Base-by-base conservation (phyloP, 148 eudicot genomes). In the Camellia granthamiana region DNA sequence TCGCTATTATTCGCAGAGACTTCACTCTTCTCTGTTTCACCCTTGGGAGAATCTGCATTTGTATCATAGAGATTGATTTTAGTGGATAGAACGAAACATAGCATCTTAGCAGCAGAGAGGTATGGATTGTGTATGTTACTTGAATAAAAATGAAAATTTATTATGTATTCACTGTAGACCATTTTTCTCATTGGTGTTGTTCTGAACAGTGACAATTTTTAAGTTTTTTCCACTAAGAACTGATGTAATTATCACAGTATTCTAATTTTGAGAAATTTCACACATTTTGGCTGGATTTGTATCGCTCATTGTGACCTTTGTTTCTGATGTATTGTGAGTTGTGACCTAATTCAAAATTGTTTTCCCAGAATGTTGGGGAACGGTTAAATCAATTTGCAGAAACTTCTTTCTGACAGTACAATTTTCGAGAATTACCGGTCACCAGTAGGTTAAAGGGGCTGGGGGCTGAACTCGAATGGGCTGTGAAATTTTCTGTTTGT, bases 21-120 rank as follows among this genome's bases (percentile, higher is more conserved):
- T 9, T 52, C 49, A 4, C 0, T 78, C 54, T 41, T 15, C 19
- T 23, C 30, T 9, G 78, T 38, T 62, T 18, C 11, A 4, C n/a
- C 15, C 41, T 60, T 44, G 4, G 43, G 52, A 72, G 21, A 56
- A 23, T 47, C 49, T 51, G 47, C 11, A 41, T 52, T 80, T 74
- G 83, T 80, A 74, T 44, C 68, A 30, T 68, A 68, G 66, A 67
- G 79, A 81, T 64, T 63, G 49, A 64, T 75, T 30, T 67, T 80
- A 72, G 72, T 49, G 67, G 61, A 54, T 73, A 64, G 58, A 38
- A 7, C 51, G 60, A 54, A 66, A 63, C 66, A 47, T 54, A 65
- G 74, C 61, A 11, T 65, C 66, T 66, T 62, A 47, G 74, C 38
- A 61, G n/a, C n/a, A 16, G 5, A 43, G 19, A 46, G 54, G 52